Percentiles rank a stretch among this genome's conserved stretches.
These are phyloP conservation scores for Anaeromyces robustus DNA, from an alignment of 192 early-diverging fungal species.

Conservation along the genomic window DNA sequence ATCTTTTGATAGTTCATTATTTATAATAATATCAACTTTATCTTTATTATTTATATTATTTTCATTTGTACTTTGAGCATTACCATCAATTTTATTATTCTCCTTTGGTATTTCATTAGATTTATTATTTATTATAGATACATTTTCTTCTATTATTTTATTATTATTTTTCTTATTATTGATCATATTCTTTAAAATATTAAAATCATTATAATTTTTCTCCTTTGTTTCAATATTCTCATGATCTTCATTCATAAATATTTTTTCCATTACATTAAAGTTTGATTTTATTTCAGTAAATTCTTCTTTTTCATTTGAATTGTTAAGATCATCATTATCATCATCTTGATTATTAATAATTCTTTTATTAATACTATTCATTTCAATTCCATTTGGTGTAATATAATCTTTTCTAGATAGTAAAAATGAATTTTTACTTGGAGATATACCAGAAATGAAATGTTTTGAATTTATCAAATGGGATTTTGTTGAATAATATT, in stretches of 20 bases:
- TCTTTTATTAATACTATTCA: no score
- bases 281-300: not conserved
- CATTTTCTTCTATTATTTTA: not conserved
- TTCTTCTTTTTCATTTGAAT: not conserved
- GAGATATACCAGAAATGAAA: no score
- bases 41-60: not conserved
- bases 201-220: not conserved
- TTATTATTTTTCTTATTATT: not conserved
- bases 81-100: not conserved
- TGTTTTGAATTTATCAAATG: no score
- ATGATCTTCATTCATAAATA: not conserved
- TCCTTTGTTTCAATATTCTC: not conserved
- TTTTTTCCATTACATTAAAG: not conserved
- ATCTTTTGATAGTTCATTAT: no score
- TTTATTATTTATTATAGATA: no score
- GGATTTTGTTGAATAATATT: no score
- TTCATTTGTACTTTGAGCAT: not conserved
- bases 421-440: no score
- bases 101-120: not conserved
- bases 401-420: no score
- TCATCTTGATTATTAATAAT: no score
- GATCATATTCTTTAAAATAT: not conserved
- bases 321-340: not conserved
- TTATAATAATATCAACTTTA: no score
- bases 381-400: no score